Percentiles rank a stretch among this genome's conserved stretches.
These are phyloP conservation scores for Fomitopsis schrenkii DNA, from an alignment of 1,284 basidiomycete species.

Conservation along the genomic window DNA sequence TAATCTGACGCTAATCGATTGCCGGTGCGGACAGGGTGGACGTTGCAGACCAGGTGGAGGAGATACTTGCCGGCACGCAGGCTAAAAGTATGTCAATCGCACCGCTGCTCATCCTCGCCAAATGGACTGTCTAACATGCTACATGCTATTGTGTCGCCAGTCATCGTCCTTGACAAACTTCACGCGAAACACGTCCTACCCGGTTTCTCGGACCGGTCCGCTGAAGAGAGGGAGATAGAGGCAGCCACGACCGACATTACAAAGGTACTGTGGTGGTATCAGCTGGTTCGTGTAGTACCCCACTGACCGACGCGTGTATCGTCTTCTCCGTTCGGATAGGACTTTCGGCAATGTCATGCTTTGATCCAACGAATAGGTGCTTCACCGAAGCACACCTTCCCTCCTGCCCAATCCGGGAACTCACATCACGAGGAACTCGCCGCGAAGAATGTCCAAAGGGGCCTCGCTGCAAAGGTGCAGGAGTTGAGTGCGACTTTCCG, in stretches of 20 bases:
- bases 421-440: conserved; percentile 62
- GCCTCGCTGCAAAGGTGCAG: conserved; percentile 92
- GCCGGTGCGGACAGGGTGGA: conserved; percentile 70
- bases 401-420: conserved; percentile 47
- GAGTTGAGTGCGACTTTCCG: conserved; percentile 91
- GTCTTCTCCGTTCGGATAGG: conserved; percentile 40
- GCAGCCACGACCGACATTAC: conserved; percentile 85
- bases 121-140: conserved; percentile 3
- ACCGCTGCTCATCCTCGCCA: conserved; percentile 8
- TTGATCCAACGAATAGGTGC: conserved; percentile 74
- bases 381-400: conserved; percentile 30
- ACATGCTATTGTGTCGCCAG: conserved; percentile 34
- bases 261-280: conserved; percentile 40
- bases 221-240: conserved; percentile 95
- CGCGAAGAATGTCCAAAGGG: conserved; percentile 95
- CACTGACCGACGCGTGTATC: conserved; percentile 10
- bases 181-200: conserved; percentile 96
- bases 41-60: conserved; percentile 83
- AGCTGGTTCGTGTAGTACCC: conserved; percentile 6
- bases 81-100: conserved; percentile 68
- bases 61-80: conserved; percentile 64
- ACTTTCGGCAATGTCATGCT: conserved; percentile 79
- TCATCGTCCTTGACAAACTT: conserved; percentile 82
- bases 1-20: conserved; percentile 8
- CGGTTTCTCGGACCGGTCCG: conserved; percentile 91